Base-by-base conservation (phyloP, 768 basidiomycete species). In the Leccinum aurantiacum region DNA sequence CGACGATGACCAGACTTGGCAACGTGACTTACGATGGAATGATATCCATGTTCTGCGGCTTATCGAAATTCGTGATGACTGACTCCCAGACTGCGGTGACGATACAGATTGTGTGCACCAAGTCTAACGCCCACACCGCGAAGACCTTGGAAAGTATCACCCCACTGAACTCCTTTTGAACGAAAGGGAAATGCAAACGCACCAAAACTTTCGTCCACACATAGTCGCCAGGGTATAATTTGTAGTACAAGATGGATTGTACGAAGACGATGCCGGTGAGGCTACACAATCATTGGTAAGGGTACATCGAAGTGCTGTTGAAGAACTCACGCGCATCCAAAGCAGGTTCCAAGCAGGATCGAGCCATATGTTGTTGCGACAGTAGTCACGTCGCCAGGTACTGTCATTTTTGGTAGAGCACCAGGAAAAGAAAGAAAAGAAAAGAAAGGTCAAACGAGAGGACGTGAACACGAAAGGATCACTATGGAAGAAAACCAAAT, bases 231-330 rank as follows among this genome's bases (percentile, higher is more conserved):
- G 72, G 72, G 58, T 74, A 74, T 56, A 75, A 61, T 29, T 72
- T 74, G 48, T 54, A 75, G 51, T 74, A 74, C 50, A 74, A 19
- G 24, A 74, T 7, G 47, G 52, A 65, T 67, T 74, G 72, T 5
- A 74, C 72, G 7, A 75, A 64, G 53, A 74, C 74, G 47, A 74
- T 52, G 17, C 72, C 72, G 5, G 74, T 74, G 15, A 74, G 63
- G 33, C 72, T 74, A 22, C 6, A 27, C 5, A 4, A n/a, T 31
- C 19, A 35, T 69, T n/a, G 74, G 62, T 44, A n/a, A 44, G 35
- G n/a, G 13, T 19, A 33, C 9, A 6, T 22, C 6, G 11, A 8
- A 1, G 1, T 4, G 10, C 14, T 51, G 9, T 4, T 22, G 14
- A 46, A n/a, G 10, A 54, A 25, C 63, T 56, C 56, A 75, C 72